Evolutionary conservation across 345 rosid genomes (phyloP).

Genomic region (Arabis alpina): DNA sequence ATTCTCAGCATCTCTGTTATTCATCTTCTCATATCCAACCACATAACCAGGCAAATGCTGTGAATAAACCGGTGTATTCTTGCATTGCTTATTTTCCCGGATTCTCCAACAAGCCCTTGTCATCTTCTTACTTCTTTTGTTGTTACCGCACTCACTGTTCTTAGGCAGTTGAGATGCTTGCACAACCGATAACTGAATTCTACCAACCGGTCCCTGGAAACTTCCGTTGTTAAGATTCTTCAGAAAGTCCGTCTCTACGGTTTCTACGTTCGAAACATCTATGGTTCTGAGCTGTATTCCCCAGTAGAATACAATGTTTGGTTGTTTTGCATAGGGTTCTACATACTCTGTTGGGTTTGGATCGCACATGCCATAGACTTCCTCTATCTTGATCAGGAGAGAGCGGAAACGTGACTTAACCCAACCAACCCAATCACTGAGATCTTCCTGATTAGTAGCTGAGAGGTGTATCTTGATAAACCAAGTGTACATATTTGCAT

Average conservation of each 20-base stretch:
- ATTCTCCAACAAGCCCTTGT: slow-evolving; percentile 54
- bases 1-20: slow-evolving; percentile 36
- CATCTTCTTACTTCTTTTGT: slow-evolving; percentile 42
- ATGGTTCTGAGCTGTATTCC: slow-evolving; percentile 50
- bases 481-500: slow-evolving; percentile 48
- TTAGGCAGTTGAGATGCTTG: slow-evolving; percentile 49
- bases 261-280: slow-evolving; percentile 37
- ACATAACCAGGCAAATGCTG: slow-evolving; percentile 50
- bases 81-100: slow-evolving; percentile 44
- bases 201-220: slow-evolving; percentile 45
- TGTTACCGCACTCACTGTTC: slow-evolving; percentile 36
- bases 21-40: slow-evolving; percentile 43
- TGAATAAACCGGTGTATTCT: slow-evolving; percentile 45
- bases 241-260: slow-evolving; percentile 50
- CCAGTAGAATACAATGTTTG: slow-evolving; percentile 55
- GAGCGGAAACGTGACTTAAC: slow-evolving; percentile 61
- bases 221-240: slow-evolving; percentile 46
- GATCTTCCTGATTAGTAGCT: slow-evolving; percentile 49
- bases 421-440: slow-evolving; percentile 71
- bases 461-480: slow-evolving; percentile 58
- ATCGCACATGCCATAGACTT: slow-evolving; percentile 54
- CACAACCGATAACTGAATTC: slow-evolving; percentile 49
- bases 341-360: slow-evolving; percentile 60
- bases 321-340: slow-evolving; percentile 42
- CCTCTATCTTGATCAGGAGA: slow-evolving; percentile 61